A percentile compares a stretch with the other conserved stretches of the same genome.
These are phyloP conservation scores for Phellopilus nigrolimitatus DNA, from an alignment of 1,284 basidiomycete species.

Conservation along the genomic window DNA sequence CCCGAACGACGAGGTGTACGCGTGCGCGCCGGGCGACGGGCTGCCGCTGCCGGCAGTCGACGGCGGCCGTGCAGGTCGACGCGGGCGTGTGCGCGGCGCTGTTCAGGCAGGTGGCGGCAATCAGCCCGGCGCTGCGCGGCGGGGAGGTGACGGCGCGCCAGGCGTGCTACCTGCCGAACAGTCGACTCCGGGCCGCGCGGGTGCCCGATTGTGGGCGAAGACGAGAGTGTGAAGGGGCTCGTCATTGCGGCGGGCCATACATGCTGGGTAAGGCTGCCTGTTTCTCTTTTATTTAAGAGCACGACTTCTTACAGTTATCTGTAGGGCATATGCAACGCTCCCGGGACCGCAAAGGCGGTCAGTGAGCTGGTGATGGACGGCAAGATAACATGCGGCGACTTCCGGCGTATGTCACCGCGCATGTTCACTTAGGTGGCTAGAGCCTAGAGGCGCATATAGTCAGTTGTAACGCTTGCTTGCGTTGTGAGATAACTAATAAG, in stretches of 20 bases:
- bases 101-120: constrained; percentile 48
- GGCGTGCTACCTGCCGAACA: constrained; percentile 65
- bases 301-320: constrained; percentile 1
- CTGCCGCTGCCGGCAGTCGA: constrained; percentile 49
- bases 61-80: constrained; percentile 59
- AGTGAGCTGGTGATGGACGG: constrained; percentile 58
- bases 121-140: constrained; percentile 49
- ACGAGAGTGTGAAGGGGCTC: constrained; percentile 46
- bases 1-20: constrained; percentile 63
- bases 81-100: constrained; percentile 48
- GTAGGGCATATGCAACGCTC: constrained; percentile 69
- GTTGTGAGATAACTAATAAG: too few species aligned
- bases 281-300: not conserved
- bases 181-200: constrained; percentile 36
- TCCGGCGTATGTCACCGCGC: constrained; percentile 43
- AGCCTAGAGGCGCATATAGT: too few species aligned
- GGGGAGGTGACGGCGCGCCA: constrained; percentile 51
- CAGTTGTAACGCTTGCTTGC: too few species aligned
- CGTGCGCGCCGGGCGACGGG: constrained; percentile 64
- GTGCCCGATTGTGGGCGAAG: constrained; percentile 61
- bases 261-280: constrained; percentile 47
- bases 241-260: constrained; percentile 66
- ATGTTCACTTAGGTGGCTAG: constrained; percentile 34
- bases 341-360: constrained; percentile 58
- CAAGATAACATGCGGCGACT: constrained; percentile 44